Base-by-base conservation (phyloP, 768 basidiomycete genomes). In the Naganishia vaughanmartiniae region DNA sequence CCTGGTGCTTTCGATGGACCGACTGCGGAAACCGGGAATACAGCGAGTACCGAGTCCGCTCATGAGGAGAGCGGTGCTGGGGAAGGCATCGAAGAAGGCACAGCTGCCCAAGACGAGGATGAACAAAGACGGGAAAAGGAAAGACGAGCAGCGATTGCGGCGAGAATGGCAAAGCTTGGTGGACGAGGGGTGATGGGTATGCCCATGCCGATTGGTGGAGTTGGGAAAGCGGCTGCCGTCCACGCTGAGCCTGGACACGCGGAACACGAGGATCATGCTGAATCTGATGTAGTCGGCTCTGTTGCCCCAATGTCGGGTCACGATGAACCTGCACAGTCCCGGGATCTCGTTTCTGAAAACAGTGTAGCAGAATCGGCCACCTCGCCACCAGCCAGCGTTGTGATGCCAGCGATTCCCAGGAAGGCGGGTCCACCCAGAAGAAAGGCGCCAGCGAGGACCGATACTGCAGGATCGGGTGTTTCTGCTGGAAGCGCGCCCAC, bases 141-240 rank as follows among this genome's bases (percentile, higher is more conserved):
- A 51, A 70, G 79, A 55, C 87, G 93, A 53, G 90, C 92, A 5
- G 89, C 90, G 14, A 89, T 97, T 76, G 92, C 93, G 36, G 92
- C 92, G 28, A 86, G 93, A 55, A 92, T 98, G 92, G 93, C 92
- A 51, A 89, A 89, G 71, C 85, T 97, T 21, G 94, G 94, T 33
- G 94, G 92, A 10, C 70, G 81, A 66, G 81, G 81, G 31, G 76
- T 80, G 26, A 81, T 82, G 78, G 81, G 80, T 21, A 54, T 31
- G 34, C 74, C 51, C 51, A 71, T 54, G 39, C 68, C 57, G 51
- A 73, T 53, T n/a, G 39, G 53, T 14, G 65, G 30, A 15, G 58
- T 31, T 1, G 63, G 42, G 63, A 65, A 65, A 36, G 30, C n/a
- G 10, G 21, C n/a, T n/a, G 28, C n/a, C n/a, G 42, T 65, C 5